Base-by-base conservation (phyloP, 768 basidiomycete species). In the Candolleomyces eurysporus region DNA sequence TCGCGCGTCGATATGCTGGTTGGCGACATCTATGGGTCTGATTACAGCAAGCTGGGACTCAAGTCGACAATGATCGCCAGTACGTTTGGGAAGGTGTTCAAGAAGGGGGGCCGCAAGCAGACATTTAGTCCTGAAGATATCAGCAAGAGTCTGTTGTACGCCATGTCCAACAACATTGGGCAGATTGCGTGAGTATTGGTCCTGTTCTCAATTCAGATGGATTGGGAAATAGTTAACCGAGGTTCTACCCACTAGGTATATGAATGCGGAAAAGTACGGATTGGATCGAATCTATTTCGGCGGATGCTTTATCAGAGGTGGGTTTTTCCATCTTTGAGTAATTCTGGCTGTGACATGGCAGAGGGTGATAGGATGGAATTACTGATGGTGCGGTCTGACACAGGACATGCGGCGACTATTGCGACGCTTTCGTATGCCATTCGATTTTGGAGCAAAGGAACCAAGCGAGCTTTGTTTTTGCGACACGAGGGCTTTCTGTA, bases 201-300 rank as follows among this genome's bases (percentile, higher is more conserved):
- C 39, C 21, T 67, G 36, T 30, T 14, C 52, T 60, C 36, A 3
- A 36, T 36, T 36, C 36, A 36, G 1, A 36, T 36, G 64, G 39
- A 46, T 57, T 32, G 16, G 31, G 31, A 22, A 22, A 58, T 30
- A 49, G 52, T 32, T 55, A 53, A 61, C 26, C 46, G 49, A 22
- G 49, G 51, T 50, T 50, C 46, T 39, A 39, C 49, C 49, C 32
- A 21, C 32, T 39, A 96, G 94, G 51, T 98, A 95, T 75, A 98
- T 99, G 97, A 98, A 99, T 72, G 97, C 97, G 59, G 97, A 98
- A 73, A 98, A 98, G 79, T 97, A 98, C 73, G 89, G 92, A 67
- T 74, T 99, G 62, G 93, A 97, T 68, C 86, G 93, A 71, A 98
- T 99, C 65, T 99, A 98, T 79, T 99, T 98, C 81, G 96, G 97